These are phyloP conservation scores for Arachis hypogaea DNA, from an alignment of 306 rosid species.

Conservation along the genomic window DNA sequence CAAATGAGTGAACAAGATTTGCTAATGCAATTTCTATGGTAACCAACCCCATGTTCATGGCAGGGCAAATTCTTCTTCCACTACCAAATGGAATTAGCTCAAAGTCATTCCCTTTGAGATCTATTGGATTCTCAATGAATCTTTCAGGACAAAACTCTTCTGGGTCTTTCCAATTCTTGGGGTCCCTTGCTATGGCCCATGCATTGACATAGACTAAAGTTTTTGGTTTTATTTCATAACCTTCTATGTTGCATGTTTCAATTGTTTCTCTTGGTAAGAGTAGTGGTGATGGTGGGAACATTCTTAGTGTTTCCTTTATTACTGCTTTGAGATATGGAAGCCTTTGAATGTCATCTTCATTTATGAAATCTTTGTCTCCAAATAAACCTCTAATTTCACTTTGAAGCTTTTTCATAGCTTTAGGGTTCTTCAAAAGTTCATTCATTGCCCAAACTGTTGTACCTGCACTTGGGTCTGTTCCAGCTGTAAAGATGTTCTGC, in stretches of 20 bases:
- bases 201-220: conserved; percentile 38
- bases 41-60: conserved; percentile 24
- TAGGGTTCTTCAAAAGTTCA: conserved; percentile 34
- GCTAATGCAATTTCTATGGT: conserved; percentile 38
- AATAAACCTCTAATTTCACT: conserved; percentile 28
- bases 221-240: conserved; percentile 41
- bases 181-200: conserved; percentile 48
- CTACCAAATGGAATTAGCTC: conserved; percentile 47
- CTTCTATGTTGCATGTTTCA: conserved; percentile 32
- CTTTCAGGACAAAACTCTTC: conserved; percentile 46
- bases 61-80: conserved; percentile 53
- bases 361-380: conserved; percentile 37
- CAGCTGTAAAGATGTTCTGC: conserved; percentile 49
- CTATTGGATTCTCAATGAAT: conserved; percentile 14
- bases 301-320: conserved; percentile 47
- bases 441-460: conserved; percentile 42
- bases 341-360: conserved; percentile 44
- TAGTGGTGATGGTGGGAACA: conserved; percentile 45
- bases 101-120: conserved; percentile 40
- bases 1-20: conserved; percentile 42
- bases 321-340: conserved; percentile 45
- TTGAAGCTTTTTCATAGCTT: conserved; percentile 37
- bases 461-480: conserved; percentile 42
- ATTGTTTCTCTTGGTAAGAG: conserved; percentile 45
- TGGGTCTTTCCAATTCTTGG: conserved; percentile 38